Percentiles rank a stretch among this genome's conserved stretches.
These are phyloP conservation scores for Myrica gale DNA, from an alignment of 306 rosid genomes.

Conservation along the genomic window DNA sequence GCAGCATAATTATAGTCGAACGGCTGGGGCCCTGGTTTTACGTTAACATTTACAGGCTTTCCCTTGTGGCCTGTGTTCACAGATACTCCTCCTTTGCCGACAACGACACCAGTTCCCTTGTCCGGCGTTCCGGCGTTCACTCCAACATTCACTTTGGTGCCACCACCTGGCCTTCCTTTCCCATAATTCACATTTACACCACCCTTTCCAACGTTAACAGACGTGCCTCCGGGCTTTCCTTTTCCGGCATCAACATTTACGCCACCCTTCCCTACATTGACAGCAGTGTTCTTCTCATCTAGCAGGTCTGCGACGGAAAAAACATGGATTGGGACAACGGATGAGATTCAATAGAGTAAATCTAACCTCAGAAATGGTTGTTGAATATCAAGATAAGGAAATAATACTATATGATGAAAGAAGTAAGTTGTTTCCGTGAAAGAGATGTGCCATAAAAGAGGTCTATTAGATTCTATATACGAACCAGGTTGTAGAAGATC, in stretches of 20 bases:
- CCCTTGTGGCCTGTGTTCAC: constrained; percentile 56
- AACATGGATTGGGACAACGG: not conserved
- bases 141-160: constrained; percentile 33
- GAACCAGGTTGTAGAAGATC: constrained; percentile 48
- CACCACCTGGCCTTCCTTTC: constrained; percentile 36
- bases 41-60: constrained; percentile 51
- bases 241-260: constrained; percentile 39
- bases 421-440: not conserved
- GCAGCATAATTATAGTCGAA: constrained; percentile 19
- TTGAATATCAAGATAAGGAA: not conserved
- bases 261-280: constrained; percentile 53
- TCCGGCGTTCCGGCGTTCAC: constrained; percentile 33
- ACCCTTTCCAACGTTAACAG: constrained; percentile 45
- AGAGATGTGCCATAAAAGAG: not conserved
- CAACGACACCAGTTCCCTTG: constrained; percentile 38
- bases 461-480: constrained; percentile 9
- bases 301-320: constrained; percentile 32
- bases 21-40: constrained; percentile 17
- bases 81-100: constrained; percentile 69
- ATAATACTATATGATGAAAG: not conserved
- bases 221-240: constrained; percentile 42
- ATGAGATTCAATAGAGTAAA: not conserved
- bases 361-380: not conserved
- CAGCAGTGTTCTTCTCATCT: constrained; percentile 61
- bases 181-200: constrained; percentile 33